These are phyloP conservation scores for Tetrahymena malaccensis DNA, from an alignment of 73 alveolate genomes.

Conservation along the genomic window DNA sequence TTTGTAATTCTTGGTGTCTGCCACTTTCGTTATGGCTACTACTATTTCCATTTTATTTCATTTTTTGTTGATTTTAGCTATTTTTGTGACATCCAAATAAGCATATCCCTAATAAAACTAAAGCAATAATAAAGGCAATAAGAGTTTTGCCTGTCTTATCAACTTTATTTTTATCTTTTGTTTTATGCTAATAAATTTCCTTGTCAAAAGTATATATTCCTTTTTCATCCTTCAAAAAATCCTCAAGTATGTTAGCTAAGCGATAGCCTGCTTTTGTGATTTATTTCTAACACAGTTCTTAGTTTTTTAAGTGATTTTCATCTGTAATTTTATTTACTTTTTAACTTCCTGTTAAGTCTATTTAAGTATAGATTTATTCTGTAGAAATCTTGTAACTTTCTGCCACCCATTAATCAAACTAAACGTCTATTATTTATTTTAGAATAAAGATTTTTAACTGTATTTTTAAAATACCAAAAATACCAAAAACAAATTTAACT, in stretches of 20 bases:
- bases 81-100: too few species aligned
- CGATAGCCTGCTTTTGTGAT: not conserved
- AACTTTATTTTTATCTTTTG: too few species aligned
- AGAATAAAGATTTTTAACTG: not conserved
- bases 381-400: not conserved
- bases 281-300: not conserved
- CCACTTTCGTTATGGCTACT: not conserved
- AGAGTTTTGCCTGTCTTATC: too few species aligned
- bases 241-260: not conserved
- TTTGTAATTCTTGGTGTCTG: not conserved
- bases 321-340: not conserved
- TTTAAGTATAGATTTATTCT: not conserved
- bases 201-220: not conserved
- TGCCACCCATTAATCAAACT: not conserved
- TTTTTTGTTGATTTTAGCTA: not conserved
- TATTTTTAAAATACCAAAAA: too few species aligned
- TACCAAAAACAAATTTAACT: too few species aligned
- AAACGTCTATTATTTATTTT: not conserved
- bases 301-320: not conserved
- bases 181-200: not conserved
- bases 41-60: not conserved
- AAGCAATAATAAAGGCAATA: too few species aligned
- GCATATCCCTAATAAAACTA: too few species aligned
- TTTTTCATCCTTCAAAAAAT: not conserved
- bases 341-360: not conserved